A percentile compares a stretch with the other conserved stretches of the same genome.
phyloP scores from a whole-genome alignment of 208 protist species.

The Acanthamoeba healyi region DNA sequence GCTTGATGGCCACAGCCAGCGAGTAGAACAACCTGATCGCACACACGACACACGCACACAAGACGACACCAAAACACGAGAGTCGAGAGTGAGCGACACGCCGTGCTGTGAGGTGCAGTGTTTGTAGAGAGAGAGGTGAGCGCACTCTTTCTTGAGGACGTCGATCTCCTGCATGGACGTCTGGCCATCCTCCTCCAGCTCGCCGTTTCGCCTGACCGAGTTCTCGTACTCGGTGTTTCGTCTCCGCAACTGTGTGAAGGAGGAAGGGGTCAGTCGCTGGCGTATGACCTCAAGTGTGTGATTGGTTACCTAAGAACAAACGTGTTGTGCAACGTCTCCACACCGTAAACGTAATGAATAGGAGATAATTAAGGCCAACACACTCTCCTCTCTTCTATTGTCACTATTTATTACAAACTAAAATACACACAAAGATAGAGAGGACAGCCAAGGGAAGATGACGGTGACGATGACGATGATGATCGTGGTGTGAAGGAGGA shows the following conservation, averaged over 20 bases:
- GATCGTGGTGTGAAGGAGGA: not conserved
- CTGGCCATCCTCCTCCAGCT: constrained; percentile 37
- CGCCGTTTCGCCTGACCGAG: not conserved
- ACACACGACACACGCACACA: not conserved
- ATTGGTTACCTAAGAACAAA: not conserved
- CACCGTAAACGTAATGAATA: not conserved
- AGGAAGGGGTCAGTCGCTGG: not conserved
- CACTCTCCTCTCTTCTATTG: too few species aligned
- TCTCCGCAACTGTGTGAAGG: not conserved
- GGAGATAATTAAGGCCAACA: not conserved
- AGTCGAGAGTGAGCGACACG: too few species aligned
- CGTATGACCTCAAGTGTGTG: not conserved
- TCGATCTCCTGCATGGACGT: constrained; percentile 1
- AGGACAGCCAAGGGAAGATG: too few species aligned
- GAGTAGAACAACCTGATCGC: constrained; percentile 58
- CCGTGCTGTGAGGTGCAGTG: not conserved
- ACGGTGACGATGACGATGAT: too few species aligned
- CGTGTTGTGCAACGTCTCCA: not conserved
- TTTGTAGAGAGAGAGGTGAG: not conserved
- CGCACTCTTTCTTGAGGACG: constrained; percentile 48
- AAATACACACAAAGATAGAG: too few species aligned
- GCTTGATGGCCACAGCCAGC: constrained; percentile 59
- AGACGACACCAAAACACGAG: too few species aligned
- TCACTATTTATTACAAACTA: not conserved
- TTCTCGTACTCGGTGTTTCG: not conserved